Conservation (phyloP, 495 filamentous ascomycete species). For the Xylaria curta region DNA sequence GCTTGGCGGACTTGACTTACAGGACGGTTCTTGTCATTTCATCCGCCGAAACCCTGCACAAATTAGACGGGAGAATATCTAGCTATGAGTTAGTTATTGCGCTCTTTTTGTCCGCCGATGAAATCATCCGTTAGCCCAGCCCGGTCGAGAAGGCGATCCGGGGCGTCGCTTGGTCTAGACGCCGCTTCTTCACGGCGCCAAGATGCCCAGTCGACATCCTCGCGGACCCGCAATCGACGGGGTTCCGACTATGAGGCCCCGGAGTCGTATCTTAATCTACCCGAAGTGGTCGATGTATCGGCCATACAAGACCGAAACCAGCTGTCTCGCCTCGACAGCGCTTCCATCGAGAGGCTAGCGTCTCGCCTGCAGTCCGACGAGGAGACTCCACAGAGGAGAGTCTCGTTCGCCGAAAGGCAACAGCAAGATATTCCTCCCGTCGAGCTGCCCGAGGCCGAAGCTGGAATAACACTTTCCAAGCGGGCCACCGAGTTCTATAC, state of each 20-base stretch:
- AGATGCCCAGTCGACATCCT: background rate
- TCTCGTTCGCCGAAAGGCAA: slow-evolving; percentile 10
- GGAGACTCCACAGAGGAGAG: slow-evolving; percentile 10
- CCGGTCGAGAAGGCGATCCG: background rate
- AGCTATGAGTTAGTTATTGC: background rate
- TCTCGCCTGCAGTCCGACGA: slow-evolving; percentile 27
- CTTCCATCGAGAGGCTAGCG: slow-evolving; percentile 34
- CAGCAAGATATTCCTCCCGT: background rate
- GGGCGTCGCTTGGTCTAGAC: background rate
- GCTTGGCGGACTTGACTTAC: slow-evolving; percentile 12
- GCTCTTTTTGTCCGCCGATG: background rate
- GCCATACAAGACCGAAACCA: slow-evolving; percentile 55
- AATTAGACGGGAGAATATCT: background rate
- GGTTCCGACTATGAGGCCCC: slow-evolving; percentile 51
- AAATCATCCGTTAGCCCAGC: background rate
- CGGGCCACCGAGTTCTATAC: slow-evolving; percentile 77
- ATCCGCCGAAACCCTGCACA: background rate
- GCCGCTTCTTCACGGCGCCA: slow-evolving; percentile 7
- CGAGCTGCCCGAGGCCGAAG: slow-evolving; percentile 3
- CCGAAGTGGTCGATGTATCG: slow-evolving; percentile 52
- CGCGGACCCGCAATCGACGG: background rate
- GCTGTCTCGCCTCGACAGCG: slow-evolving; percentile 38
- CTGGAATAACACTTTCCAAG: slow-evolving; percentile 50
- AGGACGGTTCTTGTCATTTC: background rate
- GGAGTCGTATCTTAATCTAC: slow-evolving; percentile 55